phyloP scores from a whole-genome alignment of 352 stramenopile genomes.

The Globisporangium yorkense region DNA sequence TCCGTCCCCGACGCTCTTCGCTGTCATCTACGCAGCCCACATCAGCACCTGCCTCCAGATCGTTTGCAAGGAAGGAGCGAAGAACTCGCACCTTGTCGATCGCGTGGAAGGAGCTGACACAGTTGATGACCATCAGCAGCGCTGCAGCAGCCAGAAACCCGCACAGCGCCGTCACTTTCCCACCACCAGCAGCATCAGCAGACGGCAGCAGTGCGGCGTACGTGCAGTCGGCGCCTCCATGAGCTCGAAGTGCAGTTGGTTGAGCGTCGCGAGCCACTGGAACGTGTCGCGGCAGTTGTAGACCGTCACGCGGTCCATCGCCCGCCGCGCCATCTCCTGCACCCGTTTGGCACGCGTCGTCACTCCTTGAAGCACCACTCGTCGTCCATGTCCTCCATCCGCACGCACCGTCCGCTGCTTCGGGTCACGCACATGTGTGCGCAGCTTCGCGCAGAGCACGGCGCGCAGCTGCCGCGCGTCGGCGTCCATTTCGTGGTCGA shows the following conservation, averaged over 20 bases:
- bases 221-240: slow-evolving; percentile 36
- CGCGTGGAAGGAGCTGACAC: slow-evolving; percentile 52
- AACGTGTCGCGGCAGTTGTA: slow-evolving; percentile 61
- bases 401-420: slow-evolving; percentile 9
- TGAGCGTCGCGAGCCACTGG: slow-evolving; percentile 70
- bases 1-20: slow-evolving; percentile 42
- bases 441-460: slow-evolving; percentile 17
- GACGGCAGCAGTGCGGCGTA: slow-evolving; percentile 15
- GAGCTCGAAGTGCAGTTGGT: slow-evolving; percentile 62
- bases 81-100: slow-evolving; percentile 48
- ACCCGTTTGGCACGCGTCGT: not conserved
- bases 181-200: not conserved
- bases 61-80: not conserved
- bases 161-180: not conserved
- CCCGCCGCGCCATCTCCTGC: slow-evolving; percentile 10
- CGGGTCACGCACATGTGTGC: slow-evolving; percentile 1
- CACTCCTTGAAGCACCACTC: not conserved
- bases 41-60: not conserved
- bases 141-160: slow-evolving; percentile 17
- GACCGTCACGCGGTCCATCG: slow-evolving; percentile 28
- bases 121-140: slow-evolving; percentile 54
- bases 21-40: slow-evolving; percentile 30
- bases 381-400: no score
- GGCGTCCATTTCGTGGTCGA: slow-evolving; percentile 58
- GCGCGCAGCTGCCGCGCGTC: slow-evolving; percentile 21